Base-by-base conservation (phyloP, 192 early-diverging fungal species). In the Dissophora ornata region DNA sequence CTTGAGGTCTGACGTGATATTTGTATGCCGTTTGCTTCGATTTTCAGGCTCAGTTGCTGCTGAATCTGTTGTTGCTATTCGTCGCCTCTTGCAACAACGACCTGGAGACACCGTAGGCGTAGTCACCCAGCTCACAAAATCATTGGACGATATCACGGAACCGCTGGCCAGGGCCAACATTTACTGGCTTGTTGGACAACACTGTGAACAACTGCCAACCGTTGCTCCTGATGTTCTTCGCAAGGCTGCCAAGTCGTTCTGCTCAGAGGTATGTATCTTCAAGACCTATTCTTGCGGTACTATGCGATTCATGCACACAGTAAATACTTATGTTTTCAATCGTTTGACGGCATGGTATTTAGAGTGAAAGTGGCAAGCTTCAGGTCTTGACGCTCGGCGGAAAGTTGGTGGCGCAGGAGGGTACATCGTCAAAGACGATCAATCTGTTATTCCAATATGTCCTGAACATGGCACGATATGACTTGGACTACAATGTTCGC, bases 401-500 rank as follows among this genome's bases (percentile, higher is more conserved):
- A 4, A 93, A 94, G 69, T 68, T 95, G 8, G 61, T 82, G n/a
- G 83, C 79, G 45, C 51, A 82, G 28, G 70, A 85, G 45, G 73
- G 73, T 18, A 57, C 51, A 4, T n/a, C 56, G 4, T 67, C 73
- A 25, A 48, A 81, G 25, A 86, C 80, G 0, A 56, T 87, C 36
- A 61, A 62, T 6, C 69, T 80, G 1, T 62, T 95, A 21, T 86
- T 91, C 40, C 83, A 90, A 45, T 94, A 96, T 79, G 69, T 95
- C 29, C 87, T 96, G 46, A 89, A 94, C 38, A 79, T 99, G 60
- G 95, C 96, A 2, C 81, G 92, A n/a, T 97, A 91, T 67, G 98
- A 99, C 79, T 78, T 87, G 19, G 85, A 91, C 67, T 97, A 91
- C 61, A 94, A 96, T 67, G 90, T 98, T 3, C 85, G 98, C 22